phyloP scores from a whole-genome alignment of 73 alveolate species.

The Tetrahymena elliotti region DNA sequence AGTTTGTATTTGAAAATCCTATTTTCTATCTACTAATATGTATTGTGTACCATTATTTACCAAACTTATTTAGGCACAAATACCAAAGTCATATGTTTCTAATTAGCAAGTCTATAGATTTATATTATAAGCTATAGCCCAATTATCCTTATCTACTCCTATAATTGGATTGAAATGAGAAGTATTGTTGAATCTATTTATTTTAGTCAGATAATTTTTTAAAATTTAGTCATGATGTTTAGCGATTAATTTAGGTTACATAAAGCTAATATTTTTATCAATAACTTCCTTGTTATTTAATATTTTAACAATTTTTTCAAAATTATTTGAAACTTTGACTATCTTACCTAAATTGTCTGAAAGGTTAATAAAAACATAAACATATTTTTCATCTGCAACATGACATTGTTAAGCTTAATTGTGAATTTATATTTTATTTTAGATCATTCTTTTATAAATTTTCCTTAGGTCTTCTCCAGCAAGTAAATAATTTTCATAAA shows the following conservation, averaged over 20 bases:
- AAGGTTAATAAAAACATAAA: not conserved
- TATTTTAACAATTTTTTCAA: not conserved
- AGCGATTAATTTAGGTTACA: not conserved
- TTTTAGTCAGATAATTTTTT: not conserved
- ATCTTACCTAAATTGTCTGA: not conserved
- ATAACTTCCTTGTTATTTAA: not conserved
- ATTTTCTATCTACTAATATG: not conserved
- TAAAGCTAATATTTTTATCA: not conserved
- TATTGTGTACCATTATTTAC: not conserved
- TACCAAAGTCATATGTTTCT: not conserved
- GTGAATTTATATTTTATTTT: not conserved
- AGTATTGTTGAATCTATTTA: not conserved
- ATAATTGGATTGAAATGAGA: not conserved
- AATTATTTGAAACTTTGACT: not conserved
- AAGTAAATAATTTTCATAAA: not conserved
- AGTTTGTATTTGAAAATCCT: not conserved
- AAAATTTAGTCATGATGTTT: not conserved
- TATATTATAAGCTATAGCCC: not conserved
- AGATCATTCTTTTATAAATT: not conserved
- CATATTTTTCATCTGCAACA: not conserved
- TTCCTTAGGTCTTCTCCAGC: not conserved
- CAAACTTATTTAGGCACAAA: not conserved
- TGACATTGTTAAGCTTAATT: not conserved
- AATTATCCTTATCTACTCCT: not conserved
- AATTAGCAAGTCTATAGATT: not conserved